Evolutionary conservation across 2,329 filamentous ascomycete genomes (phyloP), one percentile per base, ranked within the genome.

Genomic region (Fusarium albosuccineum): DNA sequence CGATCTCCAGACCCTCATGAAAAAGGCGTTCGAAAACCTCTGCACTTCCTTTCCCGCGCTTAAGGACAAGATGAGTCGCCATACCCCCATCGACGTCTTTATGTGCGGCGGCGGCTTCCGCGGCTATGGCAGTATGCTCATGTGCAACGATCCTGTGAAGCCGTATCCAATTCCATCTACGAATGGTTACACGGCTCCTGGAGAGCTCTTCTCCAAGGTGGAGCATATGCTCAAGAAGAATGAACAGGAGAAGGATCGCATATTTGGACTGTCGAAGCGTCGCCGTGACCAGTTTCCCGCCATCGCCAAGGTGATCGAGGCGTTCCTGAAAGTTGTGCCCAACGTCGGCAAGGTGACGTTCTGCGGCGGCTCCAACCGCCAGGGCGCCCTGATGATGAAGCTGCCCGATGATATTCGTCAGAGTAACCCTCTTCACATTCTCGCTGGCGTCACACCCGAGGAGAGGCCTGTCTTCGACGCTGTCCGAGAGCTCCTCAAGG

Each of bases 101-200:
- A 88, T 97, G 59, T 97, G 92, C 65, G 94, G 94, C 42, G 94
- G 94, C 26, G 94, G 94, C 0, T 97, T 97, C 75, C 85, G 94
- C 36, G 94, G 94, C 14, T 97, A 97, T 83, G 94, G 94, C 7
- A 97, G 93, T 77, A 89, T 97, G 74, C 84, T 97, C 53, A 94
- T 97, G 91, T 89, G 91, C 75, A 86, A 87, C 68, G 92, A 95
- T 72, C 79, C 82, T 6, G 86, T 93, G 42, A 82, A 86, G 55
- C 93, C 93, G 0, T 97, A 97, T 76, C 94, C 94, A 0, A 91
- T 97, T 27, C 88, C 93, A 0, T 89, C 91, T 17, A 91, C 96
- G 76, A 94, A 94, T 64, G 90, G 92, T 2, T 97, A 96, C 78
- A 87, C 83, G 9, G 92, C 90, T 1, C 77, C 84, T 0, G 86